These are phyloP conservation scores for Byssochlamys sp. DNA, from an alignment of 2,329 filamentous ascomycete genomes.

Conservation along the genomic window DNA sequence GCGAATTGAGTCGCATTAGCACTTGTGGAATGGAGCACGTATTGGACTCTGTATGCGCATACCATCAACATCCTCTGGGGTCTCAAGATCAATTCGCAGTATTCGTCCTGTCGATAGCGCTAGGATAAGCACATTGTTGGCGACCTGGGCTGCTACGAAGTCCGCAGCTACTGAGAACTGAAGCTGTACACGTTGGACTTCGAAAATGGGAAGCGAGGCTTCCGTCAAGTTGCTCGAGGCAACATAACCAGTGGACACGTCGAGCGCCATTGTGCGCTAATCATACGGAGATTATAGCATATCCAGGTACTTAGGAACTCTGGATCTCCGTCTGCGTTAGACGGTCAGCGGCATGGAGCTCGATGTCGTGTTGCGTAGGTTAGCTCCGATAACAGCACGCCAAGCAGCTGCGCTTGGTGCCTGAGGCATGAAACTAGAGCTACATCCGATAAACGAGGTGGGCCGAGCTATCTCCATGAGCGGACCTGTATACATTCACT, in stretches of 20 bases:
- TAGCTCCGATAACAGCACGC: neutral
- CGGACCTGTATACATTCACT: no score
- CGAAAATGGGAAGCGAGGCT: constrained; percentile 74
- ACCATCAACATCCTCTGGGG: constrained; percentile 90
- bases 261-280: constrained; percentile 56
- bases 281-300: constrained; percentile 20
- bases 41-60: constrained; percentile 11
- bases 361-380: constrained; percentile 5
- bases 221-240: constrained; percentile 55
- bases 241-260: constrained; percentile 62
- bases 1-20: constrained; percentile 12
- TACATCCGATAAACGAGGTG: neutral
- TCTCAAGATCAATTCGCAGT: constrained; percentile 85
- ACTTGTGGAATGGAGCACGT: neutral
- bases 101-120: constrained; percentile 88
- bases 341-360: constrained; percentile 13
- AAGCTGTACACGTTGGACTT: constrained; percentile 82
- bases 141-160: constrained; percentile 91
- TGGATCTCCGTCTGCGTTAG: constrained; percentile 7
- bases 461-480: no score
- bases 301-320: constrained; percentile 10
- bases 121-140: constrained; percentile 90
- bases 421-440: neutral
- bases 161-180: constrained; percentile 90
- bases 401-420: neutral